Evolutionary conservation across 768 basidiomycete species (phyloP), one percentile per base, ranked within the genome.

Genomic region (Strobilomyces echinocephalus): DNA sequence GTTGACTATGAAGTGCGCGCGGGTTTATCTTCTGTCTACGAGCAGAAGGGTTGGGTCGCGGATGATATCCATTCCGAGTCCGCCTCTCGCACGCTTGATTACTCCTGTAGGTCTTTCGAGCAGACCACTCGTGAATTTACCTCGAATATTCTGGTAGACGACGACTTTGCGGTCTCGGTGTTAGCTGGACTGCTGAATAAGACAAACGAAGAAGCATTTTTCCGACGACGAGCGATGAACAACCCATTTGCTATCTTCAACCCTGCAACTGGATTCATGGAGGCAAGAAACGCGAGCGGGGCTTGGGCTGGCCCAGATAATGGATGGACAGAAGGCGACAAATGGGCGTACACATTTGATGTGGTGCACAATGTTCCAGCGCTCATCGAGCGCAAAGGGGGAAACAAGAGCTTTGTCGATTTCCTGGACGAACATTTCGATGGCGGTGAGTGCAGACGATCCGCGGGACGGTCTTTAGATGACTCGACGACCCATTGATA

Each of bases 261-360:
- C 60, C 49, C 55, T 18, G 47, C 34, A 5, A 88, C 85, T 0
- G 85, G 86, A 1, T 91, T 91, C 63, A 90, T 93, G 86, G 88
- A 91, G 62, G 89, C 88, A 1, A 76, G 85, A 44, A 83, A 85
- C 51, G 74, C 75, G 14, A 76, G 79, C 60, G 88, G 88, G 0
- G 69, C 74, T 11, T 91, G 85, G 84, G 88, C 88, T 4, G 87
- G 91, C 9, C 76, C 78, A 9, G 76, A 80, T 55, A 75, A 69
- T 12, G 90, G 90, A 0, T 93, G 88, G 86, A 92, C 90, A 1
- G 90, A 93, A 67, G 91, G 89, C 34, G 83, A 85, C 61, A 78
- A 78, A 64, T 84, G 83, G 83, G 84, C 84, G 8, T 91, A 91
- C 65, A 84, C 85, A 4, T 85, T 89, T 57, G 85, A 87, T 41